Conservation (phyloP, 2,329 filamentous ascomycete genomes). For the Venturia aucupariae region DNA sequence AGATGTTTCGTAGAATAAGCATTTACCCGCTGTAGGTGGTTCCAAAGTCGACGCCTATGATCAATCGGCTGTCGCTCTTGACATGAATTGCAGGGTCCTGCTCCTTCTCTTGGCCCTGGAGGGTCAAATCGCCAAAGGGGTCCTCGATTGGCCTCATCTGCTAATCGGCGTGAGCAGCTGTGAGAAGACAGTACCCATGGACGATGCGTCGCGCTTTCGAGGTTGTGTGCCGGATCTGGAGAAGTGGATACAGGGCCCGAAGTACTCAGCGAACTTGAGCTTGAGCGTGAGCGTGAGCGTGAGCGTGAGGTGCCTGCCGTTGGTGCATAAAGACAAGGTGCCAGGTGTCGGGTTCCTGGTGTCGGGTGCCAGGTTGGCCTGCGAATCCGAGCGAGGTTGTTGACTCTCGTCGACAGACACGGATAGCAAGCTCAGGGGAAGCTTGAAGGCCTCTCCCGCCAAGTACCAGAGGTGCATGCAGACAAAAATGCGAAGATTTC, state of each 20-base stretch:
- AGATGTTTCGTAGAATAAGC: conserved; percentile 14
- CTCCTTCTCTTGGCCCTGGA: conserved; percentile 2
- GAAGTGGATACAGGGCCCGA: background rate
- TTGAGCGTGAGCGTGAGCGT: background rate
- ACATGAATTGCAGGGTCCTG: conserved; percentile 39
- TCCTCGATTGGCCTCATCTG: conserved; percentile 8
- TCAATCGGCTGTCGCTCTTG: conserved; percentile 51
- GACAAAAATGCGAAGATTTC: no score
- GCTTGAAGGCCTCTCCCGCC: background rate
- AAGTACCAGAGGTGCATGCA: background rate
- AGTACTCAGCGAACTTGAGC: background rate
- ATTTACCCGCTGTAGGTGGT: conserved; percentile 73
- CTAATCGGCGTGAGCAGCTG: conserved; percentile 1
- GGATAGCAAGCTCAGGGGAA: background rate
- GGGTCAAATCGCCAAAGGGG: background rate
- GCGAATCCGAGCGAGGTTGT: background rate
- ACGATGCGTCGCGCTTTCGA: background rate
- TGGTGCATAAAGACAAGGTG: background rate
- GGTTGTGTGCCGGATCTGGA: background rate
- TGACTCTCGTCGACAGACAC: background rate
- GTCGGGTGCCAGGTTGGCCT: background rate
- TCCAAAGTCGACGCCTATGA: conserved; percentile 74
- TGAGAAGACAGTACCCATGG: background rate
- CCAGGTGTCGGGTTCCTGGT: background rate
- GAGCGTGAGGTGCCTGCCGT: background rate